Conservation (phyloP, 768 basidiomycete genomes). For the Xerocomus spinulosus region DNA sequence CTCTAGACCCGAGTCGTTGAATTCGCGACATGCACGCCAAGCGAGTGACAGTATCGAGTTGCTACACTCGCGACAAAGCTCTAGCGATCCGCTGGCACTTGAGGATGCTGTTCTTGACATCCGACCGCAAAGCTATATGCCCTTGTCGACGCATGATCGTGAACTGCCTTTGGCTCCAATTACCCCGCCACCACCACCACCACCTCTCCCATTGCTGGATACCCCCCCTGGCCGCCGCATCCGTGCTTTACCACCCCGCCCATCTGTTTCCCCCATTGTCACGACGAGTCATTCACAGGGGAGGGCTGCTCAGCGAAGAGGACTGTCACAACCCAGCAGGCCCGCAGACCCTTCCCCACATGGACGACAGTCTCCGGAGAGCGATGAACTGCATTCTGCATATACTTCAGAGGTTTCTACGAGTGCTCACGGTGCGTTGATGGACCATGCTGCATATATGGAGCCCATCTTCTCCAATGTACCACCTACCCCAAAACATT, state of each 20-base stretch:
- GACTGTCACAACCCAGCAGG: conserved; percentile 6
- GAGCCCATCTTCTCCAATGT: conserved; percentile 13
- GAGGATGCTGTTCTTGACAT: conserved; percentile 25
- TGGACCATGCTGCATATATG: conserved; percentile 29
- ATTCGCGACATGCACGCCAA: conserved; percentile 17
- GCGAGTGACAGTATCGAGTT: conserved; percentile 29
- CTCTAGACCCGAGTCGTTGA: conserved; percentile 10
- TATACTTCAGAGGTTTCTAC: conserved; percentile 24
- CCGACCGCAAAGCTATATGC: conserved; percentile 11
- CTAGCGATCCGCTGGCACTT: conserved; percentile 5
- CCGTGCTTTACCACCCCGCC: conserved; percentile 31
- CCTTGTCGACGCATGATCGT: conserved; percentile 16
- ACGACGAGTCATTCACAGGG: neutral
- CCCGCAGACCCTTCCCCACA: neutral
- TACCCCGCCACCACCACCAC: conserved; percentile 7
- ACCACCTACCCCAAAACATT: conserved; percentile 4
- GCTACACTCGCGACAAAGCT: conserved; percentile 16
- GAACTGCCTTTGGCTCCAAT: conserved; percentile 3
- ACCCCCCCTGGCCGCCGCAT: conserved; percentile 15
- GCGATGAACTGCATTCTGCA: conserved; percentile 15
- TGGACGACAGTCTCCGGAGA: conserved; percentile 2
- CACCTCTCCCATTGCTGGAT: conserved; percentile 8
- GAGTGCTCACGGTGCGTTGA: conserved; percentile 25
- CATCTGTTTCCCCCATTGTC: conserved; percentile 1
- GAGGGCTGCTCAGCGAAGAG: neutral